Conservation (phyloP, 139 green algal genomes). For the Chlorella sorokiniana region DNA sequence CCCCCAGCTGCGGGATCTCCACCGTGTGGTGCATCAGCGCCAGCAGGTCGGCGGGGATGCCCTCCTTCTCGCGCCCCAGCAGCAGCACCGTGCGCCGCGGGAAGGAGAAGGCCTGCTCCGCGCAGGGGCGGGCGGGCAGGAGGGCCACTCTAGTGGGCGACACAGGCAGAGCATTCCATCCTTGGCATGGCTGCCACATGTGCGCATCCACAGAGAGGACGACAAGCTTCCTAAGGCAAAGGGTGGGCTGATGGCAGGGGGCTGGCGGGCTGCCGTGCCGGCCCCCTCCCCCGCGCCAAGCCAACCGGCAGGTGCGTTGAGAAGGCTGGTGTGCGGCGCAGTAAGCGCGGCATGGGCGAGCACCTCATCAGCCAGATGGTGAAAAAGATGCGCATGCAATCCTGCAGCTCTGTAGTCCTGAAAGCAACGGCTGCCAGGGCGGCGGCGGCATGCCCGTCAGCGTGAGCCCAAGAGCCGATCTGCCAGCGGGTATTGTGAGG, state of each 20-base stretch:
- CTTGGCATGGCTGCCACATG: too few relatives aligned
- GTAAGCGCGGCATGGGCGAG: slow-evolving; percentile 21
- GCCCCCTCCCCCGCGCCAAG: too few relatives aligned
- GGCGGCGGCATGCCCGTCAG: not conserved
- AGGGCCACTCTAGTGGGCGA: not conserved
- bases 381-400: slow-evolving; percentile 16
- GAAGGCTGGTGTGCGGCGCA: slow-evolving; percentile 3
- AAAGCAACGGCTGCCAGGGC: not conserved
- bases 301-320: too few relatives aligned
- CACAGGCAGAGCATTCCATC: not conserved
- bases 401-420: too few relatives aligned
- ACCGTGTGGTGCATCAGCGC: slow-evolving; percentile 77
- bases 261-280: too few relatives aligned
- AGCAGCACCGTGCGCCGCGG: slow-evolving; percentile 73
- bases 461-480: not conserved
- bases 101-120: slow-evolving; percentile 60
- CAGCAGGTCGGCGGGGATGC: slow-evolving; percentile 70
- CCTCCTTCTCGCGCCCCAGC: slow-evolving; percentile 88
- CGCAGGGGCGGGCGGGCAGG: slow-evolving; percentile 7
- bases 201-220: too few relatives aligned
- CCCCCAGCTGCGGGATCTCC: slow-evolving; percentile 91
- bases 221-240: too few relatives aligned
- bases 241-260: too few relatives aligned
- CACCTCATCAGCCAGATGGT: not conserved
- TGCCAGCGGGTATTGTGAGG: not conserved